These are phyloP conservation scores for Gleditsia sinensis DNA, from an alignment of 306 rosid genomes.

Conservation along the genomic window DNA sequence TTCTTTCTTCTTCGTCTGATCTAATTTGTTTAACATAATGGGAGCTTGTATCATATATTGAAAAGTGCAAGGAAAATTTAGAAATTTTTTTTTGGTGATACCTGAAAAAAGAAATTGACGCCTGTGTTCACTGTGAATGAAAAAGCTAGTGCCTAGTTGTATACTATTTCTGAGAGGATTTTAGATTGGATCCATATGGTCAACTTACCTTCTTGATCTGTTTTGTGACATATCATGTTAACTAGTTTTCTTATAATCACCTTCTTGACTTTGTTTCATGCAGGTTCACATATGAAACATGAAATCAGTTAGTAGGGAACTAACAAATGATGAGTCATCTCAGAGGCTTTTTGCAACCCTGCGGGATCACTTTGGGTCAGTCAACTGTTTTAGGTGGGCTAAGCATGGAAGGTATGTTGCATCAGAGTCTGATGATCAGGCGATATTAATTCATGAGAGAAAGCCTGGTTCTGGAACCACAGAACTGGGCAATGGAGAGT, in stretches of 20 bases:
- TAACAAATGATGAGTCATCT: conserved; percentile 58
- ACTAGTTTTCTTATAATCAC: not conserved
- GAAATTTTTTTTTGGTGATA: no score
- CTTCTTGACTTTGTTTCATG: conserved; percentile 27
- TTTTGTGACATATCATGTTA: not conserved
- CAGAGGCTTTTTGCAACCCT: conserved; percentile 96
- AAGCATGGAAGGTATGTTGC: conserved; percentile 91
- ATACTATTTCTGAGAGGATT: not conserved
- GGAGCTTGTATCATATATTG: not conserved
- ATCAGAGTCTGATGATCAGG: conserved; percentile 98
- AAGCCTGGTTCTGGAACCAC: conserved; percentile 98
- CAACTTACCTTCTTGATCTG: not conserved
- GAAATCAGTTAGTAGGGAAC: conserved; percentile 74
- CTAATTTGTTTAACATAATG: not conserved
- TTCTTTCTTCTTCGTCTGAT: not conserved
- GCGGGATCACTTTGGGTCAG: conserved; percentile 98
- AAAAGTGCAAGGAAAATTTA: not conserved
- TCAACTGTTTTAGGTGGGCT: conserved; percentile 98
- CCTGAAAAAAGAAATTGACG: no score
- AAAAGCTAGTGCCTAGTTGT: not conserved
- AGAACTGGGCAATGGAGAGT: conserved; percentile 93
- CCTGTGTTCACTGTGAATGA: not conserved
- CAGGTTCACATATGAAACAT: conserved; percentile 98
- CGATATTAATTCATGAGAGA: conserved; percentile 87
- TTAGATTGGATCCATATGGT: no score